Percentiles rank a stretch among this genome's conserved stretches.
These are phyloP conservation scores for Pythium periplocum DNA, from an alignment of 352 stramenopile species.

Conservation along the genomic window DNA sequence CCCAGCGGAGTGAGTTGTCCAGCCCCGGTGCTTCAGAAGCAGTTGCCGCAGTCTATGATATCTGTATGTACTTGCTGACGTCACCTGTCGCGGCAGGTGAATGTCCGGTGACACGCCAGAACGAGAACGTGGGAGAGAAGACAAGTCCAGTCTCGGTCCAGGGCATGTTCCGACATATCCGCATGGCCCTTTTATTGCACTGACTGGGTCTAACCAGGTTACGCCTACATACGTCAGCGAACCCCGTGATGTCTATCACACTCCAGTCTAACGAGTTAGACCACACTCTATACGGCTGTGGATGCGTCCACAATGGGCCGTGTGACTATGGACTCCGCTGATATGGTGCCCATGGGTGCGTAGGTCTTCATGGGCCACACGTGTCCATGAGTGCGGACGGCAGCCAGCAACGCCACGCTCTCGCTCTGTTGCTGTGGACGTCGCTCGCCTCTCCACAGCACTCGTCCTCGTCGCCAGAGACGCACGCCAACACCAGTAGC, in stretches of 20 bases:
- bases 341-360: constrained; percentile 26
- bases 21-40: no score
- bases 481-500: constrained; percentile 11
- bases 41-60: no score
- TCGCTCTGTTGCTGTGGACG: constrained; percentile 31
- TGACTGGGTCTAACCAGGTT: neutral
- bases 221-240: neutral
- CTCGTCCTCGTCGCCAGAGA: constrained; percentile 26
- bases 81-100: no score
- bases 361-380: constrained; percentile 26
- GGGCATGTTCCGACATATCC: neutral
- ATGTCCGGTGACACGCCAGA: no score
- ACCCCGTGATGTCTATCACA: neutral
- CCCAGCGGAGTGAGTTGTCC: no score
- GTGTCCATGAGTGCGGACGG: constrained; percentile 44
- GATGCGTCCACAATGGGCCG: constrained; percentile 1
- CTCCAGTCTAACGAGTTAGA: neutral
- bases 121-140: no score
- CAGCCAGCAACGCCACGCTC: constrained; percentile 34
- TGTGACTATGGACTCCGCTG: constrained; percentile 2
- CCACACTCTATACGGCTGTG: neutral
- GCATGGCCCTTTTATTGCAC: neutral
- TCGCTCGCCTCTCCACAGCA: constrained; percentile 24
- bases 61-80: no score
- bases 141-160: no score